Percentiles rank a stretch among this genome's conserved stretches.
These are phyloP conservation scores for Hygrocybe punicea DNA, from an alignment of 768 basidiomycete genomes.

Conservation along the genomic window DNA sequence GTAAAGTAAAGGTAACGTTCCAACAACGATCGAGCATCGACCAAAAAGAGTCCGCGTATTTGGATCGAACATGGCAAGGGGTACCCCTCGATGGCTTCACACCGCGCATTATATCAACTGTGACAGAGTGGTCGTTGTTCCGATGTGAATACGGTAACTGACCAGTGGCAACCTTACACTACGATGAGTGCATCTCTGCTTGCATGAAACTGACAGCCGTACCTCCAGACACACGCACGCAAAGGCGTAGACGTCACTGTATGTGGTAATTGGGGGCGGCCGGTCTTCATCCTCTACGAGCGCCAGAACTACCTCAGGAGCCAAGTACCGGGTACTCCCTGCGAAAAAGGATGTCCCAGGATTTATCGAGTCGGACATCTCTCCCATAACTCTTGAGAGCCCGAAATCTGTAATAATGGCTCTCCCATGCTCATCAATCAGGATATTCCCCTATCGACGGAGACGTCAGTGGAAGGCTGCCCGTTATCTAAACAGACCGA, in stretches of 20 bases:
- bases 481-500: slow-evolving; percentile 26
- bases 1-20: slow-evolving; percentile 33
- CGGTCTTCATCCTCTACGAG: slow-evolving; percentile 46
- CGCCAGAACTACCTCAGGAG: slow-evolving; percentile 53
- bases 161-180: slow-evolving; percentile 47
- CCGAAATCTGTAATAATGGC: slow-evolving; percentile 64
- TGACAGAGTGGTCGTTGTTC: slow-evolving; percentile 54
- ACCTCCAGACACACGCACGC: slow-evolving; percentile 60
- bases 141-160: slow-evolving; percentile 51
- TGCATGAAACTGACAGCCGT: background rate
- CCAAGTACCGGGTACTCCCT: slow-evolving; percentile 53
- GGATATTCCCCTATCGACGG: slow-evolving; percentile 48
- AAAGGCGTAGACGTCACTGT: slow-evolving; percentile 60
- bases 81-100: slow-evolving; percentile 43
- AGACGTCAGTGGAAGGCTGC: background rate
- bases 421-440: slow-evolving; percentile 49
- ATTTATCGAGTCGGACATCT: slow-evolving; percentile 41
- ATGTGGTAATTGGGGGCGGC: slow-evolving; percentile 45
- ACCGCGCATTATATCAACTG: slow-evolving; percentile 52
- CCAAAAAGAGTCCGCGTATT: slow-evolving; percentile 33
- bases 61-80: slow-evolving; percentile 25
- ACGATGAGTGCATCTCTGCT: background rate
- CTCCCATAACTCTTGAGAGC: slow-evolving; percentile 54
- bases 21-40: slow-evolving; percentile 46
- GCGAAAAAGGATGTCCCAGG: slow-evolving; percentile 44